Conservation (phyloP, 208 protist genomes). For the Crithidia acanthocephali region DNA sequence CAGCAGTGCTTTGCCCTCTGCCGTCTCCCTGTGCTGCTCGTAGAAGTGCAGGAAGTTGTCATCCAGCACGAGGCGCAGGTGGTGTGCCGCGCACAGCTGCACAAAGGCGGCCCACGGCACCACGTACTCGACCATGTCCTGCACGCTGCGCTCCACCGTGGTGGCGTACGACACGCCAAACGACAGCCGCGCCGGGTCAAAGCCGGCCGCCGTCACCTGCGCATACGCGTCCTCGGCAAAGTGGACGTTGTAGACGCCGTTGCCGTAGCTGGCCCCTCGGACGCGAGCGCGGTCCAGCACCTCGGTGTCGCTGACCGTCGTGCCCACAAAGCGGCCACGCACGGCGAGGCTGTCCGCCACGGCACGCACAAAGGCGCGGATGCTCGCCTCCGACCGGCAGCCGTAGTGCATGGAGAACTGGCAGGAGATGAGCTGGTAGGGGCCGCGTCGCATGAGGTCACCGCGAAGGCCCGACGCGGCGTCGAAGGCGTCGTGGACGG, state of each 20-base stretch:
- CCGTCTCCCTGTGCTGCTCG: constrained; percentile 43
- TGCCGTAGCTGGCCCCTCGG: constrained; percentile 50
- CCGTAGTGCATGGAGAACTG: constrained; percentile 91
- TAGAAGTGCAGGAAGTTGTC: constrained; percentile 56
- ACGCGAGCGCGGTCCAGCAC: constrained; percentile 41
- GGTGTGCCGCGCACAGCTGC: constrained; percentile 40
- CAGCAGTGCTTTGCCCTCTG: constrained; percentile 37
- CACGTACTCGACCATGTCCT: constrained; percentile 69
- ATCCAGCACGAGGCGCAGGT: constrained; percentile 45
- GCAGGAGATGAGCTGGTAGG: constrained; percentile 69
- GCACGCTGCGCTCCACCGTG: constrained; percentile 70
- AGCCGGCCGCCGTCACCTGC: constrained; percentile 17
- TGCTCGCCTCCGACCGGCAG: constrained; percentile 42
- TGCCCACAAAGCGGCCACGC: constrained; percentile 75
- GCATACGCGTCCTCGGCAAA: constrained; percentile 42
- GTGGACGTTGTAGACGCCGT: constrained; percentile 48
- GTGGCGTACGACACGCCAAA: constrained; percentile 71
- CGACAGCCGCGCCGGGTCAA: constrained; percentile 8
- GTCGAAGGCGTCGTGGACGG: constrained; percentile 76
- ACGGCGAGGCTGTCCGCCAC: constrained; percentile 45
- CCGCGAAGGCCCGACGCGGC: constrained; percentile 20
- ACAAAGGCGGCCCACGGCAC: constrained; percentile 74
- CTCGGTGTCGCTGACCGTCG: constrained; percentile 68
- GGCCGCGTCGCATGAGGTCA: constrained; percentile 24
- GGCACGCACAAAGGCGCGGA: constrained; percentile 53